phyloP scores from a whole-genome alignment of 2,329 filamentous ascomycete genomes.

The Pestalotiopsis sp. region DNA sequence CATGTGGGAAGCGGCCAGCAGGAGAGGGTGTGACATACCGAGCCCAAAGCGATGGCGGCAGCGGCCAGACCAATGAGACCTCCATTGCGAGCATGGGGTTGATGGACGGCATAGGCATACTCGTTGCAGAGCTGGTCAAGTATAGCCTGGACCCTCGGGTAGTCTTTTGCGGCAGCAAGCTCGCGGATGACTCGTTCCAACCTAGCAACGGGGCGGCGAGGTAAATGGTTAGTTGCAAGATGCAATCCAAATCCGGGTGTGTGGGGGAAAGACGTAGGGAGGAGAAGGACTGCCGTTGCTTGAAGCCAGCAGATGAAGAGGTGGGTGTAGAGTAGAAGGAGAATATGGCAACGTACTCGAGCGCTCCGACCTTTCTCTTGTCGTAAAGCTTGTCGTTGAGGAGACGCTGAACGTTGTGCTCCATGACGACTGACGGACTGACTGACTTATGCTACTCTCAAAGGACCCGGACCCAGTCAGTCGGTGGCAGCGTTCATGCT shows the following conservation, averaged over 20 bases:
- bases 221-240: conserved; percentile 10
- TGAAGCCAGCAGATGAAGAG: not conserved
- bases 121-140: conserved; percentile 97
- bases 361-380: conserved; percentile 92
- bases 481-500: conserved; percentile 1
- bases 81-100: conserved; percentile 94
- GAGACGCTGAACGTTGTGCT: conserved; percentile 84
- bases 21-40: conserved; percentile 60
- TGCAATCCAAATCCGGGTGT: not conserved
- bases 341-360: conserved; percentile 70
- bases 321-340: conserved; percentile 8
- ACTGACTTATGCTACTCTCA: too few relatives aligned
- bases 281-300: not conserved
- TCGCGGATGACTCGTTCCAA: conserved; percentile 91
- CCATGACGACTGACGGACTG: conserved; percentile 60
- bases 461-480: not conserved
- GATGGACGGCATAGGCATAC: conserved; percentile 95
- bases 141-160: conserved; percentile 80
- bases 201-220: conserved; percentile 45
- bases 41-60: conserved; percentile 90
- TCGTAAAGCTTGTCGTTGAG: conserved; percentile 99
- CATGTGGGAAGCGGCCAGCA: not conserved
- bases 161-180: conserved; percentile 74
- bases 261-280: not conserved
- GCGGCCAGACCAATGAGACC: conserved; percentile 94